Evolutionary conservation across 1,284 basidiomycete genomes (phyloP).

Genomic region (Ustilago curta): DNA sequence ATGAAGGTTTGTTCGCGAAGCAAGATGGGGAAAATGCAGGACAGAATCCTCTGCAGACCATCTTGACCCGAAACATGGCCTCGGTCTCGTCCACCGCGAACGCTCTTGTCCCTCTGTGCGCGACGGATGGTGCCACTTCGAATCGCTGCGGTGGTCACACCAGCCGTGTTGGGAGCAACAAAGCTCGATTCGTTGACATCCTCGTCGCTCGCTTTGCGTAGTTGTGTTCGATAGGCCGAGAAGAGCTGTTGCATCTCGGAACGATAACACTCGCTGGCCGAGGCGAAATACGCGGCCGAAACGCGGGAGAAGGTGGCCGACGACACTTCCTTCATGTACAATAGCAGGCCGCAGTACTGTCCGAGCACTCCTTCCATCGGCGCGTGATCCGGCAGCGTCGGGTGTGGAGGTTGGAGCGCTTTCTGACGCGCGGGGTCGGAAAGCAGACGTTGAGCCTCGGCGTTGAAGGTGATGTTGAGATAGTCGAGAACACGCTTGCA

Average conservation of each 20-base stretch:
- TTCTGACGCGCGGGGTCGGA: slow-evolving; percentile 43
- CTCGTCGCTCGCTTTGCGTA: slow-evolving; percentile 54
- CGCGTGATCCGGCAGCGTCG: slow-evolving; percentile 57
- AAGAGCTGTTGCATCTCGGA: slow-evolving; percentile 61
- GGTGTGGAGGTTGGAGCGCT: slow-evolving; percentile 51
- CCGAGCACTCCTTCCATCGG: slow-evolving; percentile 82
- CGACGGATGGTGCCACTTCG: slow-evolving; percentile 54
- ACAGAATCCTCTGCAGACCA: slow-evolving; percentile 81
- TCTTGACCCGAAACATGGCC: slow-evolving; percentile 68
- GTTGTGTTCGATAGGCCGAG: slow-evolving; percentile 39
- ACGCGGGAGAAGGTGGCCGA: slow-evolving; percentile 59
- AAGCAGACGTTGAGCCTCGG: slow-evolving; percentile 48
- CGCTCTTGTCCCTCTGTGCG: slow-evolving; percentile 31
- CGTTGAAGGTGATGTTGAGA: slow-evolving; percentile 85
- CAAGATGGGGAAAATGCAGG: slow-evolving; percentile 81
- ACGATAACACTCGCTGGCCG: slow-evolving; percentile 56
- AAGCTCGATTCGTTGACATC: slow-evolving; percentile 53
- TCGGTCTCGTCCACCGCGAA: slow-evolving; percentile 15
- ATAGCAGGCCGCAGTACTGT: slow-evolving; percentile 86
- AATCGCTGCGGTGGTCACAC: slow-evolving; percentile 30
- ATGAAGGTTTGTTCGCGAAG: slow-evolving; percentile 89
- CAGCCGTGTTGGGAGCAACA: slow-evolving; percentile 12
- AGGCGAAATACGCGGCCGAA: slow-evolving; percentile 58
- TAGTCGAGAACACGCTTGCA: slow-evolving; percentile 90
- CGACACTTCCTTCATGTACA: slow-evolving; percentile 92